These are phyloP conservation scores for Quercus dentata DNA, from an alignment of 306 rosid genomes.

Conservation along the genomic window DNA sequence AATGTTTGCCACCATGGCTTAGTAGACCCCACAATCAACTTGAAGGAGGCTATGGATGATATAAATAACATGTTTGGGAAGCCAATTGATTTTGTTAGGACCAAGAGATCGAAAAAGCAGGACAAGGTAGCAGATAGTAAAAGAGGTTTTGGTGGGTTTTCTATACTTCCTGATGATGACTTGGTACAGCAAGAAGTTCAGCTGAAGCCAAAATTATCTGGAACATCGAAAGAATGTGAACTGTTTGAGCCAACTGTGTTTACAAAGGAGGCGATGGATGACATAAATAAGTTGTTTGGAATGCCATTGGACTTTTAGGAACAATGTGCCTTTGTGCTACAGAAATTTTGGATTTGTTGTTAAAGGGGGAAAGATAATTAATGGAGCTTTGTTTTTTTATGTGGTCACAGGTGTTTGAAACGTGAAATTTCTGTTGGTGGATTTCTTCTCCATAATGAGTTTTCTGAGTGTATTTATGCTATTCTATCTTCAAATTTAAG, in stretches of 20 bases:
- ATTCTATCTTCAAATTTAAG: not conserved
- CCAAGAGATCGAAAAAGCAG: constrained; percentile 49
- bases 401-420: not conserved
- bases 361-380: not conserved
- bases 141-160: constrained; percentile 56
- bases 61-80: constrained; percentile 95
- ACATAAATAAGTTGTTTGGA: constrained; percentile 84
- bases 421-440: not conserved
- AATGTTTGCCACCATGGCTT: constrained; percentile 95
- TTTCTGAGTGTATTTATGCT: not conserved
- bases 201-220: constrained; percentile 31
- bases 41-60: constrained; percentile 96
- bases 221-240: constrained; percentile 46
- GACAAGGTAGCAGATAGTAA: constrained; percentile 46
- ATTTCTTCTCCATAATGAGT: not conserved
- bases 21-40: constrained; percentile 90
- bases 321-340: not conserved
- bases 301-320: constrained; percentile 71
- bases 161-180: constrained; percentile 83
- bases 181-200: constrained; percentile 33
- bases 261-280: constrained; percentile 86
- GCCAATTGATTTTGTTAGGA: constrained; percentile 82
- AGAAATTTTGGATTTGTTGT: constrained; percentile 5
- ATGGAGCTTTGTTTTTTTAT: not conserved
- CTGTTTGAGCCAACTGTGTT: constrained; percentile 77